Evolutionary conservation across 1,139 yeast genomes (phyloP).

Genomic region (Hanseniaspora uvarum): DNA sequence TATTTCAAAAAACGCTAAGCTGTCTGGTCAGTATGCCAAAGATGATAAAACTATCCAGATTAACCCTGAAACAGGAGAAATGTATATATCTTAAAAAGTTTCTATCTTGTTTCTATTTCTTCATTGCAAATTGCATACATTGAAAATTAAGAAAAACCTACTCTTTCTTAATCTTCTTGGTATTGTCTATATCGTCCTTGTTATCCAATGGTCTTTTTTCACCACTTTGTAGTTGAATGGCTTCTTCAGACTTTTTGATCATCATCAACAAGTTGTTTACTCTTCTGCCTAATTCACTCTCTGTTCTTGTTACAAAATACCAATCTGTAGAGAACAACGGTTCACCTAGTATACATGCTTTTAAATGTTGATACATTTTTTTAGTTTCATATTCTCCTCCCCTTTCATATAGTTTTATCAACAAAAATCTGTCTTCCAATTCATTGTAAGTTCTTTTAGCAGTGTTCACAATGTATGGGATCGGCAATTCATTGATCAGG

Average conservation of each 20-base stretch:
- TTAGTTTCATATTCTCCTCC: conserved; percentile 55
- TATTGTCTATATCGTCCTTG: not conserved
- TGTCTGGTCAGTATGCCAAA: not conserved
- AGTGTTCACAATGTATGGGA: conserved; percentile 85
- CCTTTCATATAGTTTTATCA: conserved; percentile 60
- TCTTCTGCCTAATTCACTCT: conserved; percentile 75
- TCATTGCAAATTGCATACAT: not conserved
- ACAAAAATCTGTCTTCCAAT: conserved; percentile 73
- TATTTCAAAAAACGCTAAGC: not conserved
- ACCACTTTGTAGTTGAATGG: conserved; percentile 17
- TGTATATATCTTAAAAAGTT: not conserved
- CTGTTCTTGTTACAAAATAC: conserved; percentile 75
- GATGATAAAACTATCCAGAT: not conserved
- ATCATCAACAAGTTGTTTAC: conserved; percentile 69
- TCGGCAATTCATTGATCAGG: conserved; percentile 65
- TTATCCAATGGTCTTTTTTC: not conserved
- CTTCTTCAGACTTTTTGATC: conserved; percentile 67
- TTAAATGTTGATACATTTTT: conserved; percentile 61
- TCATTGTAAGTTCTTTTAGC: conserved; percentile 78
- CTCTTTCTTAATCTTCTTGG: not conserved
- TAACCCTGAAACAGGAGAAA: conserved; percentile 6
- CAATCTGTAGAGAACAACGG: conserved; percentile 81
- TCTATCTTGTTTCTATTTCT: not conserved
- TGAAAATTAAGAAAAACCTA: too few relatives aligned
- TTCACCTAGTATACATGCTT: conserved; percentile 61